These are phyloP conservation scores for Bolboschoenoplectus hybrid DNA, from an alignment of 202 grass and related monocot species.

Conservation along the genomic window DNA sequence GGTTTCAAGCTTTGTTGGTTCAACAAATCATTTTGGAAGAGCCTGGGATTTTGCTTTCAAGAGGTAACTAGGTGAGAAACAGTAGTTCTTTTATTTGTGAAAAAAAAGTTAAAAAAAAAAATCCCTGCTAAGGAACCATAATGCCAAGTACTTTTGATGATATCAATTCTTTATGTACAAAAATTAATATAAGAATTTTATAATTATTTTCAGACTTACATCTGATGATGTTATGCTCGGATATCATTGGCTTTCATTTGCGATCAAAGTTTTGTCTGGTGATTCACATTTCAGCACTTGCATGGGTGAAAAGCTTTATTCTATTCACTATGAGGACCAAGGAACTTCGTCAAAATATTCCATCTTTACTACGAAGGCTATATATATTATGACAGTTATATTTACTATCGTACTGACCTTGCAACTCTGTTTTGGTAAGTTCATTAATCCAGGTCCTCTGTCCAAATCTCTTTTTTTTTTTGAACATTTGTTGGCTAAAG, in stretches of 20 bases:
- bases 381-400: no score
- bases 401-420: not conserved
- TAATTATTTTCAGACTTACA: not conserved
- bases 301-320: not conserved
- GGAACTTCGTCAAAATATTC: not conserved
- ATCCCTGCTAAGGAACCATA: not conserved
- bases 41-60: slow-evolving; percentile 4
- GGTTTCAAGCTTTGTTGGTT: slow-evolving; percentile 31
- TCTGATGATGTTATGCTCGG: not conserved
- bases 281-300: not conserved
- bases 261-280: not conserved
- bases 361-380: not conserved
- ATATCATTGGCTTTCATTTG: not conserved
- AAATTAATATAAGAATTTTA: not conserved
- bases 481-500: not conserved
- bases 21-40: not conserved
- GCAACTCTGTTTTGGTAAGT: slow-evolving; percentile 9
- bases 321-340: not conserved
- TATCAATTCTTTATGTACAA: not conserved
- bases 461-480: not conserved
- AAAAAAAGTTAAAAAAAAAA: not conserved
- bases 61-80: not conserved
- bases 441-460: not conserved
- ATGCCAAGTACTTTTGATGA: not conserved
- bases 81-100: no score